Evolutionary conservation across 148 eudicot genomes (phyloP), one percentile per base, ranked within the genome.

Genomic region (Rhododendron kiyosumense): DNA sequence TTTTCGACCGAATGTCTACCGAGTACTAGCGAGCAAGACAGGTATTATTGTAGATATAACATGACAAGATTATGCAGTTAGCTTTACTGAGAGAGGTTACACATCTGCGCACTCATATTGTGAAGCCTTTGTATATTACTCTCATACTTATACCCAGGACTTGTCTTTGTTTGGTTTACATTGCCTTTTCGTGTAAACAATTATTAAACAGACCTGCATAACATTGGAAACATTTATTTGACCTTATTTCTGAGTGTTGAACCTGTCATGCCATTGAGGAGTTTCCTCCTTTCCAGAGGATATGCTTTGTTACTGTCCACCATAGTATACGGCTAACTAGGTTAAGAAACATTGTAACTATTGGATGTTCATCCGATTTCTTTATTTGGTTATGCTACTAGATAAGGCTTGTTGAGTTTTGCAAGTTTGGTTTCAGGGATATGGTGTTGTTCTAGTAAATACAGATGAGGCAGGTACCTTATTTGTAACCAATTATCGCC

Each of bases 361-460:
- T 59, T 67, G 7, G 71, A 11, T 63, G 0, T 71, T 71, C 22
- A 13, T 32, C 41, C 20, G 12, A 30, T 71, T 32, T 71, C 41
- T 71, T 71, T 30, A 71, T 71, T 71, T 32, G 71, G 87, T 12
- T 75, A 32, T 82, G 63, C 69, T 28, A 81, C 28, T 10, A 17
- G 41, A n/a, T 38, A 24, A 45, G 83, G 30, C 26, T 88, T 79
- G 46, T 48, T 88, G 43, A 76, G 36, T 43, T 87, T 57, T 81
- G 80, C n/a, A 67, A 52, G 36, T 87, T 86, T 86, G 63, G 48
- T 86, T 88, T n/a, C 89, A 96, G 98, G 96, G 94, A 67, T 87
- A 85, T 88, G 98, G 96, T 61, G 99, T 95, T 87, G 98, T 94
- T 84, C 98, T 97, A 91, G 96, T 95, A 73, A 97, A 97, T 57